Evolutionary conservation across 768 basidiomycete species (phyloP), one percentile per base, ranked within the genome.

Genomic region (Suillus hirtellus): DNA sequence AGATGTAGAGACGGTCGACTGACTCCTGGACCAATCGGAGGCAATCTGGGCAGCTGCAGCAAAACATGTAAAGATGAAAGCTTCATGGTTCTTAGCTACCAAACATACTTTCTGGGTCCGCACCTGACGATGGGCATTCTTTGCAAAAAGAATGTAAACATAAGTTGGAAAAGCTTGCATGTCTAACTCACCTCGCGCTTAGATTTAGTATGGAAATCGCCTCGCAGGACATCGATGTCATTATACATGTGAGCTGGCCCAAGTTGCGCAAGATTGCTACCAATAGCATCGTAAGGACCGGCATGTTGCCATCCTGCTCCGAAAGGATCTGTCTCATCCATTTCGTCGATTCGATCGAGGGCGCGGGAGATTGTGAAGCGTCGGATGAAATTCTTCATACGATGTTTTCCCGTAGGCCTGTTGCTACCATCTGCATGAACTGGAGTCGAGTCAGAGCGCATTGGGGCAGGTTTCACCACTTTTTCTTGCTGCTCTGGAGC

Each of bases 261-360:
- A 21, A 67, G 65, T 12, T 66, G 60, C 3, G 40, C 61, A 34
- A 66, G 59, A 64, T 60, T 65, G 64, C n/a, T 77, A 44, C 72
- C 71, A 46, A 84, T 80, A 2, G 82, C 89, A 70, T 93, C 89
- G 68, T 92, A 93, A n/a, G 89, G 90, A 0, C 90, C 87, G 38
- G 78, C 79, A 67, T 92, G 89, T 70, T 92, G 91, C 65, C 88
- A 75, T 19, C 79, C 73, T 9, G 80, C 64, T 4, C 90, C 90
- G 63, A 86, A 79, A 2, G 90, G 89, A 72, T 86, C 89, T 7
- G 85, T 84, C 71, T 90, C 89, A 71, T 93, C 92, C 40, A 93
- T 75, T 73, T 91, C 89, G 70, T 93, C 91, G 65, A 93, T 88
- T 37, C 81, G 80, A 76, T 92, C 91, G 59, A 92, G 79, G 70